phyloP scores from a whole-genome alignment of 1,284 basidiomycete genomes.

The Lignosus rhinocerotis region DNA sequence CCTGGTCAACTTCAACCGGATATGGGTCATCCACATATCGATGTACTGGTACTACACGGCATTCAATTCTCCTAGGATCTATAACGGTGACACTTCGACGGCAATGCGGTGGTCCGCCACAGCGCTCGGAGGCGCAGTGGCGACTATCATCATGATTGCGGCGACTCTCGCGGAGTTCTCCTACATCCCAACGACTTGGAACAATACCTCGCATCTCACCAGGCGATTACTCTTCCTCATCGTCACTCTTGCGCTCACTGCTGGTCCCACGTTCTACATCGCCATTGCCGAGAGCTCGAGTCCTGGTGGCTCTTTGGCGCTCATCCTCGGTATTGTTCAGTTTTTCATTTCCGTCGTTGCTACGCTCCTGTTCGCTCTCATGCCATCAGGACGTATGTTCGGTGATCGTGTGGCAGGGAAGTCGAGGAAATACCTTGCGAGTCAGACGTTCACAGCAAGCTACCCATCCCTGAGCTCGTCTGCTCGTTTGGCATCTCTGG shows the following conservation, averaged over 20 bases:
- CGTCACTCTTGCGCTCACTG: conserved; percentile 82
- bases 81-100: conserved; percentile 57
- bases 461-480: conserved; percentile 71
- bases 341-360: conserved; percentile 86
- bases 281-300: conserved; percentile 64
- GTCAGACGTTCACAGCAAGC: conserved; percentile 93
- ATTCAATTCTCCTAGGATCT: conserved; percentile 89
- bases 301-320: conserved; percentile 68
- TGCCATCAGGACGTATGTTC: conserved; percentile 94
- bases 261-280: conserved; percentile 90
- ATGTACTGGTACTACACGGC: conserved; percentile 95
- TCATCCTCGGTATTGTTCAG: conserved; percentile 90
- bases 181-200: conserved; percentile 97
- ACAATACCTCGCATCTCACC: conserved; percentile 92
- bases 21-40: conserved; percentile 94
- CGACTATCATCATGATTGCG: conserved; percentile 89
- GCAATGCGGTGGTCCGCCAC: conserved; percentile 88
- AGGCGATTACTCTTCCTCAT: conserved; percentile 84
- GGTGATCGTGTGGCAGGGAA: conserved; percentile 94
- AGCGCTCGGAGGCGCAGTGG: conserved; percentile 88
- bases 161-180: conserved; percentile 93
- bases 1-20: conserved; percentile 96
- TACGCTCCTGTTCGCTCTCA: conserved; percentile 80
- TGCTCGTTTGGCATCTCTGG: conserved; percentile 71
- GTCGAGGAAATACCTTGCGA: conserved; percentile 91